phyloP scores from a whole-genome alignment of 345 rosid genomes.

The Citrus glauca region DNA sequence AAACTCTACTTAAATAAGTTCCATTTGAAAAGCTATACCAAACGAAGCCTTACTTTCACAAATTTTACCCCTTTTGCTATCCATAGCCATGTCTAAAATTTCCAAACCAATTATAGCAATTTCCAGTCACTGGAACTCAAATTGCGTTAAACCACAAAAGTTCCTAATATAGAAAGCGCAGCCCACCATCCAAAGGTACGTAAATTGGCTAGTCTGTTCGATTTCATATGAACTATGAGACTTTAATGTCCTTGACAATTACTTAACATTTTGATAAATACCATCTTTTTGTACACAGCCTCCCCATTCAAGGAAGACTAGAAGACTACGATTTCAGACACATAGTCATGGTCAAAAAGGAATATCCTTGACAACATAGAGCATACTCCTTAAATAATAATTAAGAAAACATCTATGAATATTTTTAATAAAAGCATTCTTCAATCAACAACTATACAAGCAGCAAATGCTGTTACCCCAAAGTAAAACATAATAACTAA shows the following conservation, averaged over 20 bases:
- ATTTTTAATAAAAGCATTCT: neutral
- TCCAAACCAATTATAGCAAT: neutral
- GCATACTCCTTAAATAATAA: neutral
- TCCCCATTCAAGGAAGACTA: neutral
- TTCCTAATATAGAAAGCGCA: neutral
- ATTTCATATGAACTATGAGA: neutral
- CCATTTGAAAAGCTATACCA: too few relatives aligned
- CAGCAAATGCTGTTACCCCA: neutral
- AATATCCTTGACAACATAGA: neutral
- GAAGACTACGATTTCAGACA: neutral
- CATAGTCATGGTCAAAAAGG: neutral
- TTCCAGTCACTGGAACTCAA: neutral
- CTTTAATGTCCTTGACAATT: neutral
- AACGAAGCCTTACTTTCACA: neutral
- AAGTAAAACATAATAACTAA: constrained; percentile 22
- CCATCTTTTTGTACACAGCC: neutral
- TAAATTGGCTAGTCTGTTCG: neutral
- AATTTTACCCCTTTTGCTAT: neutral
- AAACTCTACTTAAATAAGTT: too few relatives aligned
- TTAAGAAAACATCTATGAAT: neutral
- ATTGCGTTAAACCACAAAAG: neutral
- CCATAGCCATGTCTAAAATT: neutral
- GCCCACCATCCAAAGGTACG: neutral
- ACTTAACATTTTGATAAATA: neutral
- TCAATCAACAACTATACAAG: neutral